Evolutionary conservation across 129 eudicot genomes (phyloP).

Genomic region (Helichrysum umbraculigerum): DNA sequence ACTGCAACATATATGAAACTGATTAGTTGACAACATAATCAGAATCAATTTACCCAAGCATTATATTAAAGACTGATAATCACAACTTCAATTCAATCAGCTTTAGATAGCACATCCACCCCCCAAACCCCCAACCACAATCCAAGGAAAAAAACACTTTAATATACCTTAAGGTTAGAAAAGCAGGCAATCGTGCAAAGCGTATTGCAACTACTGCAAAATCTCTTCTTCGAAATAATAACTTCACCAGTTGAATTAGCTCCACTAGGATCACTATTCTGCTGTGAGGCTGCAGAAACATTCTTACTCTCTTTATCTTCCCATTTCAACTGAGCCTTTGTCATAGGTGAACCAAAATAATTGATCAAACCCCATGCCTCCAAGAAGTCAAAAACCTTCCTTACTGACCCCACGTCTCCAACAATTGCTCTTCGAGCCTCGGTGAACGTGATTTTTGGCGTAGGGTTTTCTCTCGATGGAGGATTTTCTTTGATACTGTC

Average conservation of each 20-base stretch:
- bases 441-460: conserved; percentile 67
- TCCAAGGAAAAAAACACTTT: neutral
- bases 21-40: neutral
- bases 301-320: conserved; percentile 65
- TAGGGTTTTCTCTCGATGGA: conserved; percentile 48
- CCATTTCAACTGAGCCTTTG: conserved; percentile 55
- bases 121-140: neutral
- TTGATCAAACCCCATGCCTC: conserved; percentile 95
- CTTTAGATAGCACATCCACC: neutral
- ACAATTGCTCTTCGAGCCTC: conserved; percentile 64
- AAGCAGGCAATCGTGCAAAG: conserved; percentile 87
- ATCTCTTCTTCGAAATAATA: conserved; percentile 45
- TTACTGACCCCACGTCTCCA: conserved; percentile 84
- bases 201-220: conserved; percentile 69
- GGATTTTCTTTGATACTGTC: conserved; percentile 45
- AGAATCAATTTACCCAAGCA: neutral
- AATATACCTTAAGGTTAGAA: conserved; percentile 68
- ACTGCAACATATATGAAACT: neutral
- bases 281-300: conserved; percentile 31
- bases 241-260: conserved; percentile 28
- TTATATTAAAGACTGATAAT: neutral
- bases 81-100: neutral
- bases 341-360: conserved; percentile 52
- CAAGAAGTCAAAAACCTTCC: conserved; percentile 78
- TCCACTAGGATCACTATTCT: conserved; percentile 31